phyloP scores from a whole-genome alignment of 805 yeast genomes.

The Pichia gijzeniarum region DNA sequence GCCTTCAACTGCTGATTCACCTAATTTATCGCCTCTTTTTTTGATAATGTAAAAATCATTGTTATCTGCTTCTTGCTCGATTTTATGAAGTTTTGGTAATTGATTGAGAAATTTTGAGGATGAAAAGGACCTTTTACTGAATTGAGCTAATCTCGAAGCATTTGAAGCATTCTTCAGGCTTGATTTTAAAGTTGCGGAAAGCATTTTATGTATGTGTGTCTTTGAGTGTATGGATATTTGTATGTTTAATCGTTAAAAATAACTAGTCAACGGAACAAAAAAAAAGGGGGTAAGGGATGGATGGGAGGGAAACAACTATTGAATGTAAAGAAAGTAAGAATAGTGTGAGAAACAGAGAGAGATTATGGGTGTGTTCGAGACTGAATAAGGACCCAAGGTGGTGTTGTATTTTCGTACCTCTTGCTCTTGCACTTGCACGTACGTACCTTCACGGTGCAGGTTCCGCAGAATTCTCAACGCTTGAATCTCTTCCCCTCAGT shows the following conservation, averaged over 20 bases:
- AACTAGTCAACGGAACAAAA: too few relatives aligned
- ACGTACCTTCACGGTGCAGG: too few relatives aligned
- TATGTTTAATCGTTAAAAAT: background rate
- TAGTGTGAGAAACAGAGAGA: too few relatives aligned
- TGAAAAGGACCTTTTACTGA: constrained; percentile 4
- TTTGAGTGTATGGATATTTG: background rate
- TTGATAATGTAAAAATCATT: constrained; percentile 28
- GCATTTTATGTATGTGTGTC: constrained; percentile 8
- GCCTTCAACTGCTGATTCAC: constrained; percentile 16
- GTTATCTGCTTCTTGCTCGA: constrained; percentile 23
- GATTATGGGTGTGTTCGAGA: too few relatives aligned
- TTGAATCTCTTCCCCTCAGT: too few relatives aligned
- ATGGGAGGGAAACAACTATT: too few relatives aligned
- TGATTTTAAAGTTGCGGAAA: constrained; percentile 13
- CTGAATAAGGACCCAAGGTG: too few relatives aligned
- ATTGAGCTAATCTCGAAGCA: constrained; percentile 6
- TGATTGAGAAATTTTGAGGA: constrained; percentile 8
- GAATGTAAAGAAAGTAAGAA: too few relatives aligned
- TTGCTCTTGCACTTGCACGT: too few relatives aligned
- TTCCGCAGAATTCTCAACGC: too few relatives aligned
- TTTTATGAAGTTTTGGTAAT: constrained; percentile 15
- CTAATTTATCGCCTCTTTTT: constrained; percentile 26
- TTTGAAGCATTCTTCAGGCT: constrained; percentile 3
- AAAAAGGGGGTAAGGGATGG: too few relatives aligned
- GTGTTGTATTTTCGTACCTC: too few relatives aligned